phyloP scores from a whole-genome alignment of 495 filamentous ascomycete species.

The Darksidea phi region DNA sequence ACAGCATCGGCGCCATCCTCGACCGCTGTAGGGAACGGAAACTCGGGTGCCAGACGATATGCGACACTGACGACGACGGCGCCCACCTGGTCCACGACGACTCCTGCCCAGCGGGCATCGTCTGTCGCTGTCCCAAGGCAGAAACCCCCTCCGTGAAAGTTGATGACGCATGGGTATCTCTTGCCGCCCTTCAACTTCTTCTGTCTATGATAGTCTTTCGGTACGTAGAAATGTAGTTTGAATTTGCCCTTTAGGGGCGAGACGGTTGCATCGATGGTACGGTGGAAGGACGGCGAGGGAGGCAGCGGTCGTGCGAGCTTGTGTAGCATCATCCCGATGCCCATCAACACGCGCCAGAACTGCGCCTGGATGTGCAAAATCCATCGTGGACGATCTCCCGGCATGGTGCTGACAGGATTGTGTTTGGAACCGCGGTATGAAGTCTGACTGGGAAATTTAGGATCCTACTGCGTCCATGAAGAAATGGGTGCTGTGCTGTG shows the following conservation, averaged over 20 bases:
- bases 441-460: neutral
- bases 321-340: conserved; percentile 76
- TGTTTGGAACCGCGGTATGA: neutral
- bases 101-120: conserved; percentile 45
- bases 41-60: conserved; percentile 46
- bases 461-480: neutral
- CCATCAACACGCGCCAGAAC: conserved; percentile 77
- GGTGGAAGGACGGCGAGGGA: conserved; percentile 64
- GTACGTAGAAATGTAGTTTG: conserved; percentile 78
- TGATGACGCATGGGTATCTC: conserved; percentile 46
- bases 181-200: conserved; percentile 41
- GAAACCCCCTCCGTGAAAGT: conserved; percentile 51
- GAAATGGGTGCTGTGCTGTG: too few relatives aligned
- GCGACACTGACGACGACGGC: conserved; percentile 48
- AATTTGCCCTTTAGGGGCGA: conserved; percentile 56
- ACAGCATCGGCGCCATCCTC: conserved; percentile 49
- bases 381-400: conserved; percentile 52
- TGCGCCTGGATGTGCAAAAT: conserved; percentile 69
- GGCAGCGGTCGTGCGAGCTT: conserved; percentile 65
- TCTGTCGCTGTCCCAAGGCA: conserved; percentile 44
- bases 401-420: neutral
- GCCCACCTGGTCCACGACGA: conserved; percentile 42
- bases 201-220: conserved; percentile 55
- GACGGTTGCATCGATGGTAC: conserved; percentile 60
- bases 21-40: conserved; percentile 48